phyloP scores from a whole-genome alignment of 2,329 filamentous ascomycete genomes.

The Colletotrichum somersetense region DNA sequence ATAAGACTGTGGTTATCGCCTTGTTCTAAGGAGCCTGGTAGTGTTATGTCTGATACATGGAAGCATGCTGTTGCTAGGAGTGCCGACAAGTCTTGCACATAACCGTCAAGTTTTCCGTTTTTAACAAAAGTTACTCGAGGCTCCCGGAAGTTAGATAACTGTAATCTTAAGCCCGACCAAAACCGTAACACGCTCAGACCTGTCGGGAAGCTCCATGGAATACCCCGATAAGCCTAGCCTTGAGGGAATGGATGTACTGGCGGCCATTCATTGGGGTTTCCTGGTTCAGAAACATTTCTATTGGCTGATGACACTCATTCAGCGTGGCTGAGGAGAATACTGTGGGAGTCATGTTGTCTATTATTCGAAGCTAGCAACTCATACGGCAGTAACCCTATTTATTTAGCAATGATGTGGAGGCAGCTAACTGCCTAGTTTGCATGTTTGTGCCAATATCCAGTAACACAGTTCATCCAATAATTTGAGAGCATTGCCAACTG shows the following conservation, averaged over 20 bases:
- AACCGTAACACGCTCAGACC: background rate
- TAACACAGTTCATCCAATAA: background rate
- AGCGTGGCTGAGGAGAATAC: background rate
- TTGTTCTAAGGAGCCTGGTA: background rate
- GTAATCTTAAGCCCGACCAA: background rate
- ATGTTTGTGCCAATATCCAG: background rate
- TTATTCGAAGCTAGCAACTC: background rate
- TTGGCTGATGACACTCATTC: background rate
- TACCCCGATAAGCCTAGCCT: background rate
- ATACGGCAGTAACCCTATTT: background rate
- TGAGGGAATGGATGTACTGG: background rate
- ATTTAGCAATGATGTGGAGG: background rate
- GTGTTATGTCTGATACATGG: background rate
- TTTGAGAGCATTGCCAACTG: background rate
- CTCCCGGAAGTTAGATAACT: background rate
- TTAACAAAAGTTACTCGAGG: background rate
- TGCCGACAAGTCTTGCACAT: background rate
- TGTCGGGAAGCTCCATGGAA: background rate
- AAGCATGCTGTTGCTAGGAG: background rate
- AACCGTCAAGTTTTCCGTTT: background rate
- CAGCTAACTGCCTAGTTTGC: background rate
- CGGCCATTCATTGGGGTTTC: background rate
- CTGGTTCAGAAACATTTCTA: background rate
- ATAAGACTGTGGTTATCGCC: slow-evolving; percentile 6
- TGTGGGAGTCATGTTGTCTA: background rate